Evolutionary conservation across 116 monocot species (phyloP), one percentile per base, ranked within the genome.

Genomic region (Posidonia oceanica): DNA sequence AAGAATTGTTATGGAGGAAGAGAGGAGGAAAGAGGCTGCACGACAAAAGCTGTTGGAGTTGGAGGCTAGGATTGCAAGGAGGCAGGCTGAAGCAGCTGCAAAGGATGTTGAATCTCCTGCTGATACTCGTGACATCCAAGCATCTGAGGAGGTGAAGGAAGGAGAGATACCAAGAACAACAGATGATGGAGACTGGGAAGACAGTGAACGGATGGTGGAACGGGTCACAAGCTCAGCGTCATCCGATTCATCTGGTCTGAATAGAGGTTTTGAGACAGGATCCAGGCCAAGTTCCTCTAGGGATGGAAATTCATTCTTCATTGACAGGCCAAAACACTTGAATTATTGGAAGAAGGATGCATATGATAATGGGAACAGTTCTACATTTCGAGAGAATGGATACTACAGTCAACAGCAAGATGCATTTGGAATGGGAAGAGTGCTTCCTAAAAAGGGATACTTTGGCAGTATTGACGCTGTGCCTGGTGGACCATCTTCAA

Each of bases 11-110:
- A 60, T 85, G 69, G 93, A 93, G 83, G 97, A 98, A 67, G 97
- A 89, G 70, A 87, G 93, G 78, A 89, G 97, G 68, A 98, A 87
- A 75, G 89, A 87, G 54, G 90, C 87, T 70, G 97, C 97, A 60
- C 70, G 79, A 7, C 62, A 83, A 60, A 92, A 92, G 69, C 85
- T 98, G 36, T 54, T 92, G 70, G 97, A 93, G 66, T 77, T 98
- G 77, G 93, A 98, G 72, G 97, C 85, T 52, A 89, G 69, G 79
- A 98, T 98, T 63, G 87, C 87, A 39, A 84, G 72, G 70, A 80
- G 91, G 65, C 82, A 84, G 68, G 72, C 80, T 22, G 93, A 85
- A 77, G 42, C 51, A 41, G 76, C 67, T 52, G 21, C 42, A 52
- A 84, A 77, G 20, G 79, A 78, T 67, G 78, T 77, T 69, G 74